These are phyloP conservation scores for Boletus reticulatus DNA, from an alignment of 768 basidiomycete species.

Conservation along the genomic window DNA sequence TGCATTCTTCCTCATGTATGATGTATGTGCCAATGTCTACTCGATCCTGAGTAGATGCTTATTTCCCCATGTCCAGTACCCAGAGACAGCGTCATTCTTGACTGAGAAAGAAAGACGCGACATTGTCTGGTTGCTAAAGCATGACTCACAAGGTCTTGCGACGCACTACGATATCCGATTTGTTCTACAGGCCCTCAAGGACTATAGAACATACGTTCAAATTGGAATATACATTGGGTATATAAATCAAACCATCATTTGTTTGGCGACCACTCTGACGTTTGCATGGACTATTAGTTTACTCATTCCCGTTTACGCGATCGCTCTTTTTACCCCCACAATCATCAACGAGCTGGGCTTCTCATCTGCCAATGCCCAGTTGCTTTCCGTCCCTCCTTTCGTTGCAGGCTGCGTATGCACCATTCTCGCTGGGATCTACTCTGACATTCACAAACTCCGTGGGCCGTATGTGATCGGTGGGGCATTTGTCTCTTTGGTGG, in stretches of 20 bases:
- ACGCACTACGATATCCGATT: conserved; percentile 45
- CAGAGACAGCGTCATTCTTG: conserved; percentile 57
- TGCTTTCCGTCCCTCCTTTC: conserved; percentile 51
- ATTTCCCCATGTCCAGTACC: conserved; percentile 37
- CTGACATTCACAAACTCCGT: conserved; percentile 41
- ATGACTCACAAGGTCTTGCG: conserved; percentile 43
- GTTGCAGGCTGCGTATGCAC: conserved; percentile 45
- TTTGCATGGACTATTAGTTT: conserved; percentile 27
- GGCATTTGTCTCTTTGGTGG: conserved; percentile 44
- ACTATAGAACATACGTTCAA: conserved; percentile 41
- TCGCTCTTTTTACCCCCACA: conserved; percentile 52
- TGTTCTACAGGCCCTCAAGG: conserved; percentile 46
- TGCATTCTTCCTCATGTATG: conserved; percentile 52
- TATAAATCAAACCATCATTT: conserved; percentile 2
- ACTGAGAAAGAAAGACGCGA: conserved; percentile 40
- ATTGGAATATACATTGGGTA: conserved; percentile 42
- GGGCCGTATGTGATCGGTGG: conserved; percentile 50
- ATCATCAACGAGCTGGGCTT: conserved; percentile 51
- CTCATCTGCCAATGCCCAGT: conserved; percentile 48
- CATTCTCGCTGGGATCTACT: conserved; percentile 39
- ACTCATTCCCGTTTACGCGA: conserved; percentile 45
- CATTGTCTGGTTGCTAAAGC: conserved; percentile 37
- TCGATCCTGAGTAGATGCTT: neutral
- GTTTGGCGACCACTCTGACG: neutral
- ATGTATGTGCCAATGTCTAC: conserved; percentile 33